These are phyloP conservation scores for Ganoderma leucocontextum DNA, from an alignment of 1,284 basidiomycete genomes.

Conservation along the genomic window DNA sequence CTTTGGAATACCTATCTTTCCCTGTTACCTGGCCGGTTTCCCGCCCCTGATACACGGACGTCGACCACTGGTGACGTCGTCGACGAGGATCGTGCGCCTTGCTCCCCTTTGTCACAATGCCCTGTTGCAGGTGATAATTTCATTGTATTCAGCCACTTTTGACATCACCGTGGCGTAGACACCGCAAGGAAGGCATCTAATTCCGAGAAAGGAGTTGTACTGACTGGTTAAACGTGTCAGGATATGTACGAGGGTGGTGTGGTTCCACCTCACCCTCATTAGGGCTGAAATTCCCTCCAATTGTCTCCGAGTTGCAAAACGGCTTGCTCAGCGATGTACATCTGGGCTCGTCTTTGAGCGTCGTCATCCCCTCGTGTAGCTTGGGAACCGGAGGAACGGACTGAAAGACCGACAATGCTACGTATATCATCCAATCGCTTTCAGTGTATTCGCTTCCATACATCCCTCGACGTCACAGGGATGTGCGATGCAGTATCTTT, in stretches of 20 bases:
- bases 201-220: too few species aligned
- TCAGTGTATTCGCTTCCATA: neutral
- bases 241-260: neutral
- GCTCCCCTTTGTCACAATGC: too few species aligned
- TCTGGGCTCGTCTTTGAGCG: neutral
- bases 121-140: too few species aligned
- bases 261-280: neutral
- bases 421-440: neutral
- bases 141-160: too few species aligned
- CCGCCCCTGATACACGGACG: too few species aligned
- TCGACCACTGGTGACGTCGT: neutral
- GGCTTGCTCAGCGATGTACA: neutral
- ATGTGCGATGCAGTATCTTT: neutral
- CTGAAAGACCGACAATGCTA: neutral
- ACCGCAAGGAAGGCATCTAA: too few species aligned
- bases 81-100: neutral
- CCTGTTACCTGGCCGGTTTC: too few species aligned
- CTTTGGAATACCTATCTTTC: too few species aligned
- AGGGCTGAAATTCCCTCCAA: neutral
- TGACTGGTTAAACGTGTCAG: too few species aligned
- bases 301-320: neutral
- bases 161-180: too few species aligned
- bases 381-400: neutral
- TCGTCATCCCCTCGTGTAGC: neutral
- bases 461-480: conserved; percentile 5